Conservation (phyloP, 2,329 filamentous ascomycete species). For the Hypoxylon sp. region DNA sequence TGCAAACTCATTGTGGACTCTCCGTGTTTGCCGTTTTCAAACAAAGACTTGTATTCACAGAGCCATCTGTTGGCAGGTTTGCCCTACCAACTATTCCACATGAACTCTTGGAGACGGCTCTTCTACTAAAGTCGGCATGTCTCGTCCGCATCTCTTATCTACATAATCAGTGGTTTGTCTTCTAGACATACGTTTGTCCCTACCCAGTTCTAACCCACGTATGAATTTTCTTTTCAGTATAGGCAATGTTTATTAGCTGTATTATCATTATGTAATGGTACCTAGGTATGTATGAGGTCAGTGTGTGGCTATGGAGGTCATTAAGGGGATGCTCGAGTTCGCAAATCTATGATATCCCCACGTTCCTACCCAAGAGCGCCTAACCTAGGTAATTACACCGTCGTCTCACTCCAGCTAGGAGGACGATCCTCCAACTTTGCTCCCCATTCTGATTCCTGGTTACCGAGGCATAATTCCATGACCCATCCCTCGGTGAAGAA, state of each 20-base stretch:
- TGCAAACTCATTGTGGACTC: conserved; percentile 9
- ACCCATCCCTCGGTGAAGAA: conserved; percentile 71
- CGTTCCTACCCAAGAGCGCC: neutral
- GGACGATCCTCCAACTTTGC: conserved; percentile 67
- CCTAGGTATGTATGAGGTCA: no score
- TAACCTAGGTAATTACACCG: conserved; percentile 15
- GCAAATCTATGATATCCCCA: neutral
- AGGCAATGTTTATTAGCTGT: no score
- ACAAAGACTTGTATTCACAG: conserved; percentile 9
- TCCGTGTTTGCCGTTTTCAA: conserved; percentile 11
- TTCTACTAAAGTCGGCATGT: neutral
- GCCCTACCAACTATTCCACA: neutral
- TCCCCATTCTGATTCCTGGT: conserved; percentile 75
- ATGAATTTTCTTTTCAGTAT: neutral
- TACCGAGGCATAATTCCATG: conserved; percentile 72
- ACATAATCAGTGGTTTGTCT: neutral
- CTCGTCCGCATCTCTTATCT: neutral
- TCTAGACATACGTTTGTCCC: neutral
- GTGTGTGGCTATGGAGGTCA: no score
- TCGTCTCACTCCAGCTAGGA: conserved; percentile 48
- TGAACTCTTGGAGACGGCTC: neutral
- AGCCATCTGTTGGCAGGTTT: conserved; percentile 3
- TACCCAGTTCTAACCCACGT: no score
- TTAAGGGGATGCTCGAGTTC: neutral
- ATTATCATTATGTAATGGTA: no score